phyloP scores from a whole-genome alignment of 2,329 filamentous ascomycete genomes.

The Sarocladium strictum region DNA sequence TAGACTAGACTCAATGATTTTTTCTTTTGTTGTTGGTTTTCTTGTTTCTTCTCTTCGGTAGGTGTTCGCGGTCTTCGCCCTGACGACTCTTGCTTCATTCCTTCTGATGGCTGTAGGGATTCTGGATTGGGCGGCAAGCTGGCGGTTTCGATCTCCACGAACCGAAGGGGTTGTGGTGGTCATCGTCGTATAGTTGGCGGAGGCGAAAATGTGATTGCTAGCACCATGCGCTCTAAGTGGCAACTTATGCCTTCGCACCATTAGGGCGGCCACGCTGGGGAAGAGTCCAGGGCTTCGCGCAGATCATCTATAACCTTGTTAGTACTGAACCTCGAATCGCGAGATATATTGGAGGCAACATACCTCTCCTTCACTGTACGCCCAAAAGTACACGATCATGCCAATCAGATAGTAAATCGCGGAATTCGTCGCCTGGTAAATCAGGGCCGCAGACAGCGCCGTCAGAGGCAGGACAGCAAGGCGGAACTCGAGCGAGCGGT shows the following conservation, averaged over 20 bases:
- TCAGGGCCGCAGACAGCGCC: constrained; percentile 64
- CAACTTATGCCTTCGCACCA: constrained; percentile 10
- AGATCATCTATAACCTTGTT: constrained; percentile 48
- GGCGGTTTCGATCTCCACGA: neutral
- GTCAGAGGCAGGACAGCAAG: constrained; percentile 77
- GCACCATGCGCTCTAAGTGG: neutral
- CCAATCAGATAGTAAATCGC: constrained; percentile 88
- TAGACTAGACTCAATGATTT: neutral
- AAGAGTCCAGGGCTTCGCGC: constrained; percentile 64
- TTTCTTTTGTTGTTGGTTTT: neutral
- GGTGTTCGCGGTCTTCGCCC: too few species aligned
- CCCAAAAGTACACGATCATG: constrained; percentile 89
- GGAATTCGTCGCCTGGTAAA: constrained; percentile 90
- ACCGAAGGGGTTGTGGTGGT: neutral
- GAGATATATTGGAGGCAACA: constrained; percentile 26
- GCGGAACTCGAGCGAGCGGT: constrained; percentile 82
- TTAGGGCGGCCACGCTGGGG: constrained; percentile 42
- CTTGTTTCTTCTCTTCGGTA: neutral
- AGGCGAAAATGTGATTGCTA: too few species aligned
- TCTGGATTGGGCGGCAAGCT: too few species aligned
- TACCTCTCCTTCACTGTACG: constrained; percentile 95
- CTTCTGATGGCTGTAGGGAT: too few species aligned
- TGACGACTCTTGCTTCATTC: neutral
- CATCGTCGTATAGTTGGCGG: neutral
- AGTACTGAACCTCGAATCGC: constrained; percentile 10